Evolutionary conservation across 164 flowering plant species (phyloP), one percentile per base, ranked within the genome.

Genomic region (Stephania cephalantha): DNA sequence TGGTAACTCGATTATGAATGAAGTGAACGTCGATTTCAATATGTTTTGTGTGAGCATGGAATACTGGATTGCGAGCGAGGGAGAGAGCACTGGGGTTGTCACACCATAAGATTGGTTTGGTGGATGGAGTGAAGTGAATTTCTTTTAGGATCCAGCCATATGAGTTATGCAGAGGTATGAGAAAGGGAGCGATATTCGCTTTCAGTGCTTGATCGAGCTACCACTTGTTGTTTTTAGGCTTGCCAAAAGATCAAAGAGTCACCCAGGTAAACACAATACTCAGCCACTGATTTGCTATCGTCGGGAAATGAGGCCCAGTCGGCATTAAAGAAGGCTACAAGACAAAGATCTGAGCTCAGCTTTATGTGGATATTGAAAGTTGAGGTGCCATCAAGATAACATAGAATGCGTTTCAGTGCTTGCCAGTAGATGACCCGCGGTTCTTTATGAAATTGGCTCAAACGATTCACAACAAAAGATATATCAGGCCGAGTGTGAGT

Each of bases 211-310:
- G 68, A 64, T 1, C 9, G 25, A 10, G 68, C 20, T 1, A 64
- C 68, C 1, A 20, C 20, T 6, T 6, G 25, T 20, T 64, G 67
- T 30, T 64, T 64, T 13, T 67, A 13, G 45, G 45, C 42, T 2
- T 35, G 30, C 70, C 70, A 67, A 1, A 3, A 35, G 25, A 35
- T 35, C 0, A 31, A 3, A 35, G 42, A 2, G 42, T 88, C 84
- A 73, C 82, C 53, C 0, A 48, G 53, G 9, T 6, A 46, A 1
- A 48, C 53, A 8, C 9, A 12, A 48, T 48, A 48, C 2, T 1
- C 53, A 1, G 11, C 53, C 1, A 48, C 13, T 48, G 53, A 48
- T 48, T 48, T 48, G 53, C 0, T 7, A 7, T 48, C 53, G 0
- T 48, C 7, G 2, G 4, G 9, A 48, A 4, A 48, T 3, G 11